Evolutionary conservation across 768 basidiomycete genomes (phyloP), one percentile per base, ranked within the genome.

Genomic region (Dentipellis fragilis): DNA sequence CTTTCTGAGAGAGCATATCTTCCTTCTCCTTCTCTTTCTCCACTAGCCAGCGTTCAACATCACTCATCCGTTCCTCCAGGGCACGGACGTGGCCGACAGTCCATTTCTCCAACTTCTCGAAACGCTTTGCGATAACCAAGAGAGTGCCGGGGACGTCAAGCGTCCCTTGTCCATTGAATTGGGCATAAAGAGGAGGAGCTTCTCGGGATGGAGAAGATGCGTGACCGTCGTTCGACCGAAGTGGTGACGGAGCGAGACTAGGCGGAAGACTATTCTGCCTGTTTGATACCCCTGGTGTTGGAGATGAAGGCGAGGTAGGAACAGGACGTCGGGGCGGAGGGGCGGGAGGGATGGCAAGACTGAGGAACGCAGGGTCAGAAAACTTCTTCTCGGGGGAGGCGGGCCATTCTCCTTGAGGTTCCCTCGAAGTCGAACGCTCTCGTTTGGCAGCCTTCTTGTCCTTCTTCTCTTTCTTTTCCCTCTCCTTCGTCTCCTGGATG

Each of bases 21-120:
- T 79, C 80, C 57, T 79, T 82, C 62, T 84, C 83, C 57, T 75
- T 82, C 70, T 92, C 89, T 65, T 86, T 89, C 58, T 90, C 89
- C 5, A 92, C 89, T 9, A 92, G 73, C 87, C 88, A 93, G 47
- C 83, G 76, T 65, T 93, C 90, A n/a, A 93, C 90, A 55, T 93
- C 90, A 58, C 84, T 82, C 89, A 93, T 93, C 35, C 90, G 80
- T 17, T 92, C 90, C 61, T 93, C 90, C n/a, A 93, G 71, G 1
- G 90, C 90, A 54, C 90, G 83, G 2, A 91, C 89, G 62, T 93
- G 90, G 6, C 87, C 83, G 2, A 93, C 88, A 0, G 89, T 86
- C 90, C 90, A 93, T 59, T 86, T 86, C 65, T 93, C 90, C 11
- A 93, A 77, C 66, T 93, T 93, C 68, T 93, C 90, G 57, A 93